Percentiles rank a stretch among this genome's conserved stretches.
phyloP scores from a whole-genome alignment of 768 basidiomycete species.

The Amanita jacksonii region DNA sequence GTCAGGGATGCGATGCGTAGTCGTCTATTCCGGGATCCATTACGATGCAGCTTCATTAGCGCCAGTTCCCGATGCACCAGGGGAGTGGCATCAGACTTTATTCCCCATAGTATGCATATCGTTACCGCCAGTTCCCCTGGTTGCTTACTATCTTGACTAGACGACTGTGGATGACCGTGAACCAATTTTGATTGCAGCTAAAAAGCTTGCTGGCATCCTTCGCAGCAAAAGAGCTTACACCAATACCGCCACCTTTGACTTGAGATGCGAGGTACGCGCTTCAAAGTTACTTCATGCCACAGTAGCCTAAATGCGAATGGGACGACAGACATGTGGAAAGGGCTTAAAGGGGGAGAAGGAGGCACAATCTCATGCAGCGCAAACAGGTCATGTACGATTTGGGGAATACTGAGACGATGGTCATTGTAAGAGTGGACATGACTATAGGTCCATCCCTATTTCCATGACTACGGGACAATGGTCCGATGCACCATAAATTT shows the following conservation, averaged over 20 bases:
- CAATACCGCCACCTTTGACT: slow-evolving; percentile 85
- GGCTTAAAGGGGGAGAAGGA: slow-evolving; percentile 93
- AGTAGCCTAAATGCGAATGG: neutral
- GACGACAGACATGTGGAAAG: slow-evolving; percentile 58
- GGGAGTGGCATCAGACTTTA: slow-evolving; percentile 84
- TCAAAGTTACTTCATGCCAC: slow-evolving; percentile 4
- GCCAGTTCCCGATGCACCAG: slow-evolving; percentile 63
- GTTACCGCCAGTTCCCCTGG: neutral
- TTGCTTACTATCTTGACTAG: slow-evolving; percentile 13
- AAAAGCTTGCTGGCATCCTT: slow-evolving; percentile 62
- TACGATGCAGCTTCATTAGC: slow-evolving; percentile 88
- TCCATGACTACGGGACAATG: slow-evolving; percentile 80
- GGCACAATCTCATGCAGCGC: slow-evolving; percentile 77
- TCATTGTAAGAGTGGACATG: neutral
- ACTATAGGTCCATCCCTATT: slow-evolving; percentile 37
- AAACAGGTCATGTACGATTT: slow-evolving; percentile 79
- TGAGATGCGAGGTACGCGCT: slow-evolving; percentile 69
- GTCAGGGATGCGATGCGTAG: slow-evolving; percentile 42
- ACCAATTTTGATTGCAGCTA: slow-evolving; percentile 51
- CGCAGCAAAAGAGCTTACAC: slow-evolving; percentile 78
- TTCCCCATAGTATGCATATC: slow-evolving; percentile 47
- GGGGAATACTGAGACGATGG: slow-evolving; percentile 59
- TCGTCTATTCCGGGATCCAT: slow-evolving; percentile 96
- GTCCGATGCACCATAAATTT: slow-evolving; percentile 83
- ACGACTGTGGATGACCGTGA: slow-evolving; percentile 32